Evolutionary conservation across 1,284 basidiomycete species (phyloP).

Genomic region (Mycosarcoma mackinlayi): DNA sequence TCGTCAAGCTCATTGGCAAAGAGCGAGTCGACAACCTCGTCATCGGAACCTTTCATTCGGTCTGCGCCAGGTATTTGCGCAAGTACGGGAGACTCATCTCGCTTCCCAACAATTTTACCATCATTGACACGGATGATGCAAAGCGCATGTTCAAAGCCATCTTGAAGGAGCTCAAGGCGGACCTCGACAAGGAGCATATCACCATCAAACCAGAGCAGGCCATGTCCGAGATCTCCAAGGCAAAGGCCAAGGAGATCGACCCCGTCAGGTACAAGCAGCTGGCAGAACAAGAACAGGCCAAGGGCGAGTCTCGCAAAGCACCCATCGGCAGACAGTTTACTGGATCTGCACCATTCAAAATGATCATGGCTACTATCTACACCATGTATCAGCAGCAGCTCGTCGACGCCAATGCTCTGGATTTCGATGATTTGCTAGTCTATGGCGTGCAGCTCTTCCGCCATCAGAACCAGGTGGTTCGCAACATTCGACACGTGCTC

Average conservation of each 20-base stretch:
- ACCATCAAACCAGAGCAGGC: conserved; percentile 75
- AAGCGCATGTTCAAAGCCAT: conserved; percentile 78
- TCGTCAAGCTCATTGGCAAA: conserved; percentile 79
- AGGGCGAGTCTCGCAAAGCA: conserved; percentile 12
- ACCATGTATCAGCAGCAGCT: conserved; percentile 78
- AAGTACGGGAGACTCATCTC: conserved; percentile 76
- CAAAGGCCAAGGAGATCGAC: conserved; percentile 77
- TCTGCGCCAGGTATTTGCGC: conserved; percentile 79
- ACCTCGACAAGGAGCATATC: conserved; percentile 71
- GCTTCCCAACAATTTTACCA: conserved; percentile 80
- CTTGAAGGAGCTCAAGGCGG: conserved; percentile 74
- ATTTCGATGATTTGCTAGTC: conserved; percentile 88
- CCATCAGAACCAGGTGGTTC: conserved; percentile 73
- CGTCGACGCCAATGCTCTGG: conserved; percentile 77
- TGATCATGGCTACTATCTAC: conserved; percentile 72
- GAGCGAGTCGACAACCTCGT: conserved; percentile 75
- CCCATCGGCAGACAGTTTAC: conserved; percentile 20
- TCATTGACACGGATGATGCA: conserved; percentile 82
- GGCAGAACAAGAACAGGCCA: conserved; percentile 31
- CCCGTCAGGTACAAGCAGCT: conserved; percentile 26
- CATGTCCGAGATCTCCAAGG: conserved; percentile 79
- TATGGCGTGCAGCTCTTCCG: conserved; percentile 77
- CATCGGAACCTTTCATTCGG: conserved; percentile 81
- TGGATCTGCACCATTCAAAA: conserved; percentile 28
- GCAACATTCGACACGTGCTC: conserved; percentile 80